Conservation (phyloP, 768 basidiomycete genomes). For the Crepidotus variabilis region DNA sequence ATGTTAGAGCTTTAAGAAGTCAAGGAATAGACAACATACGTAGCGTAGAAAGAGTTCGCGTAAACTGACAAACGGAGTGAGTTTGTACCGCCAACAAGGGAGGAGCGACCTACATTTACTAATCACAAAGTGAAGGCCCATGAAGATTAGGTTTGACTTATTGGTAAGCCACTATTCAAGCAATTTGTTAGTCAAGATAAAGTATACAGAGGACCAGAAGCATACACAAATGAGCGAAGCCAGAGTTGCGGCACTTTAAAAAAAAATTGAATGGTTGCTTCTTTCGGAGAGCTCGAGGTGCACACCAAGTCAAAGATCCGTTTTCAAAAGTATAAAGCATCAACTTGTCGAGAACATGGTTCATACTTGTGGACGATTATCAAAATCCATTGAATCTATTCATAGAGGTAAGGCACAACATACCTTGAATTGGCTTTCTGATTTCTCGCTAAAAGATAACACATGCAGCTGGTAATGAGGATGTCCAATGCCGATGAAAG, state of each 20-base stretch:
- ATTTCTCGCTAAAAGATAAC: slow-evolving; percentile 36
- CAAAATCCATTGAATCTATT: background rate
- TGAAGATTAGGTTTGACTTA: slow-evolving; percentile 45
- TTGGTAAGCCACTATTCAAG: slow-evolving; percentile 40
- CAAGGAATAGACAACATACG: slow-evolving; percentile 22
- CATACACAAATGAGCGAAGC: slow-evolving; percentile 45
- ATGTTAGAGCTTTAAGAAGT: background rate
- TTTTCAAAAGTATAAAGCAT: slow-evolving; percentile 53
- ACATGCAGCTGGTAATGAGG: slow-evolving; percentile 42
- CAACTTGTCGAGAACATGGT: slow-evolving; percentile 42
- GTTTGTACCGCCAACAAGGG: background rate
- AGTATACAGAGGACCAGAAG: background rate
- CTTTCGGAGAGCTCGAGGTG: slow-evolving; percentile 4
- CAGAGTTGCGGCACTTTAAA: slow-evolving; percentile 35
- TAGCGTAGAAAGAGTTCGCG: slow-evolving; percentile 48
- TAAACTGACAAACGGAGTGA: slow-evolving; percentile 31
- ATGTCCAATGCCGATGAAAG: slow-evolving; percentile 48
- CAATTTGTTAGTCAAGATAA: too few relatives aligned
- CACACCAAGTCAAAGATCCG: slow-evolving; percentile 46
- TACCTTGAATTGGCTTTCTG: slow-evolving; percentile 36
- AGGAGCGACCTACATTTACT: slow-evolving; percentile 36
- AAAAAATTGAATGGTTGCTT: background rate
- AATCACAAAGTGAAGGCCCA: slow-evolving; percentile 52
- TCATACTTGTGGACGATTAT: slow-evolving; percentile 30
- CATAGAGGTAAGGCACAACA: background rate